These are phyloP conservation scores for Alternaria postmessia DNA, from an alignment of 2,329 filamentous ascomycete genomes.

Conservation along the genomic window DNA sequence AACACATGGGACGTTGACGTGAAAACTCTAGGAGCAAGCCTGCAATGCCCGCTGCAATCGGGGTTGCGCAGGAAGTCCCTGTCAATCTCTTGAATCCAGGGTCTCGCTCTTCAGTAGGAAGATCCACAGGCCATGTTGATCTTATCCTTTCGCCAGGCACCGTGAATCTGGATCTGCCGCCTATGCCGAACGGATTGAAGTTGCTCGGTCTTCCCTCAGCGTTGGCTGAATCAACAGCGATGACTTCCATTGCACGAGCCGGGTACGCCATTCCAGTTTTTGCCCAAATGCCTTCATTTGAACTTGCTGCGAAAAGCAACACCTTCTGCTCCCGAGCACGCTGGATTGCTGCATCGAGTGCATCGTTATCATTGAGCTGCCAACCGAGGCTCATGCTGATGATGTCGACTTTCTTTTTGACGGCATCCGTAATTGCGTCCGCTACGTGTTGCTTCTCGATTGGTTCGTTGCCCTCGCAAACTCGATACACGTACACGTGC, in stretches of 20 bases:
- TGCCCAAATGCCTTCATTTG: no score
- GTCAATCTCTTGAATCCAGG: neutral
- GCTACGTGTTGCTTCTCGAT: constrained; percentile 8
- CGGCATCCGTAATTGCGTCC: constrained; percentile 20
- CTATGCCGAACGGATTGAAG: constrained; percentile 9
- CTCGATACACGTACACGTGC: no score
- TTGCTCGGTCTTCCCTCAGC: constrained; percentile 4
- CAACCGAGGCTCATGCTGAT: constrained; percentile 24
- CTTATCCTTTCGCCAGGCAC: neutral
- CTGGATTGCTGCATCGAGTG: no score
- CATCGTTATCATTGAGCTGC: neutral
- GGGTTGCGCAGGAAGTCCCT: constrained; percentile 22
- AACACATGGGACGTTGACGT: constrained; percentile 11
- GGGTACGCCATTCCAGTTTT: constrained; percentile 14
- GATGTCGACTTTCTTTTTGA: constrained; percentile 21
- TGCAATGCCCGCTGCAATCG: constrained; percentile 22
- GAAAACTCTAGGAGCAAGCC: neutral
- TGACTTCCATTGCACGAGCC: constrained; percentile 17
- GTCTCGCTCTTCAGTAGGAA: neutral
- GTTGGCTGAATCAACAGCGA: constrained; percentile 19
- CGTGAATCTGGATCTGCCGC: neutral
- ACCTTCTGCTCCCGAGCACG: no score
- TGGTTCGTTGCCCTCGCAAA: neutral
- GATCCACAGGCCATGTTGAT: neutral
- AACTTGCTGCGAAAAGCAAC: no score